Base-by-base conservation (phyloP, 2,329 filamentous ascomycete species). In the Tolypocladium endophyticum region DNA sequence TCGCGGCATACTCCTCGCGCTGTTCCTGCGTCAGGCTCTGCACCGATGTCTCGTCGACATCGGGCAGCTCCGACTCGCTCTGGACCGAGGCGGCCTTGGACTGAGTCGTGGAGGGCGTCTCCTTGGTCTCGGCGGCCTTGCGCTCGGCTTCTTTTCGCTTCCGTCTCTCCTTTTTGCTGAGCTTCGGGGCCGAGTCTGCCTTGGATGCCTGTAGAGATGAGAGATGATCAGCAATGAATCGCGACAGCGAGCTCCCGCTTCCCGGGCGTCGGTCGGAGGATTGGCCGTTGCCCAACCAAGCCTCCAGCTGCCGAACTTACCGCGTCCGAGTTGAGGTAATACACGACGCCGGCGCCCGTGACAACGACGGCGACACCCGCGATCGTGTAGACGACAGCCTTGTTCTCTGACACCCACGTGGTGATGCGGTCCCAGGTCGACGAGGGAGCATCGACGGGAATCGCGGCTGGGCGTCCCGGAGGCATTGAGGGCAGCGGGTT, bases 341-440 rank as follows among this genome's bases (percentile, higher is more conserved):
- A 99, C 71, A 96, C 88, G 52, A 90, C 90, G 67, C 94, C 93
- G 39, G 92, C 93, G 62, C 90, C 90, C 18, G 91, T 94, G 60
- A 96, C 89, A 52, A 97, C 91, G 55, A 96, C 84, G 58, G 93
- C 93, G 61, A 96, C 89, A 70, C 94, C 94, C 59, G 93, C 94
- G 76, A 97, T 90, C 66, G 94, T 97, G 77, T 97, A 99, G 64
- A 96, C 92, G 59, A 93, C 83, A 55, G 90, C 89, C 80, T 97
- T 97, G 79, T 99, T 92, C 73, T 97, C 93, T 2, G 92, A 90
- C 18, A 89, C 92, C 93, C 94, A 99, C 71, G 81, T 87, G 65
- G 92, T 88, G 76, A 97, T 80, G 69, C 92, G 88, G 74, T 96
- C 90, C 92, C 92, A 96, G 59, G 94, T 77, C 55, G 89, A 88